Evolutionary conservation across 345 rosid species (phyloP), one percentile per base, ranked within the genome.

Genomic region (Gossypium arboreum): DNA sequence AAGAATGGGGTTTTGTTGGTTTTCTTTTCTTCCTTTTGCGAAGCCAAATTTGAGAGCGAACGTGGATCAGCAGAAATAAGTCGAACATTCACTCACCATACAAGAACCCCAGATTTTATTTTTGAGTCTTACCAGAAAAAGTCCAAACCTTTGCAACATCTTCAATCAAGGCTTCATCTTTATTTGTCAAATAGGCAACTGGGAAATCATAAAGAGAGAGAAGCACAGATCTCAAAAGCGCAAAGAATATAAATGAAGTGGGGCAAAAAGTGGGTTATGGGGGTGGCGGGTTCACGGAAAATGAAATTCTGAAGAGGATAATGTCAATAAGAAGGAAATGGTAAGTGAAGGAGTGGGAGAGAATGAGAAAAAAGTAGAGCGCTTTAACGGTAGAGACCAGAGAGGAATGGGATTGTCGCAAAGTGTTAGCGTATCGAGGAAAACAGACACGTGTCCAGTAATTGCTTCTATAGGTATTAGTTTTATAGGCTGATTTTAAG

Each of bases 31-130:
- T 80, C 63, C 83, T 78, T 75, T 68, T 80, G 56, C 84, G 86
- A 66, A 76, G 67, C 75, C 86, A 86, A 77, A 85, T 79, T 79
- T 71, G 82, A 58, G 88, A 83, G 29, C 84, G 81, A 61, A 81
- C 81, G 72, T 79, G 81, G 56, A 77, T 75, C 74, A 80, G 62
- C 81, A 83, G 15, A 75, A 84, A 82, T 29, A 63, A 79, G 74
- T 76, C 76, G 63, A 84, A 59, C 83, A 82, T 77, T 52, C 44
- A 74, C 71, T 59, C 54, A 11, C 65, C 25, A 61, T 29, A 41
- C 11, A 34, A 20, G 54, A 73, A 50, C 58, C 34, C 41, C 11
- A 24, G 12, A 47, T 58, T 27, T 50, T 4, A 60, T 9, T 24
- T 44, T 47, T 24, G 44, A 73, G 61, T 50, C 76, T 74, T 54